Percentiles rank a stretch among this genome's conserved stretches.
These are phyloP conservation scores for Phytophthora hibernalis DNA, from an alignment of 352 stramenopile species.

Conservation along the genomic window DNA sequence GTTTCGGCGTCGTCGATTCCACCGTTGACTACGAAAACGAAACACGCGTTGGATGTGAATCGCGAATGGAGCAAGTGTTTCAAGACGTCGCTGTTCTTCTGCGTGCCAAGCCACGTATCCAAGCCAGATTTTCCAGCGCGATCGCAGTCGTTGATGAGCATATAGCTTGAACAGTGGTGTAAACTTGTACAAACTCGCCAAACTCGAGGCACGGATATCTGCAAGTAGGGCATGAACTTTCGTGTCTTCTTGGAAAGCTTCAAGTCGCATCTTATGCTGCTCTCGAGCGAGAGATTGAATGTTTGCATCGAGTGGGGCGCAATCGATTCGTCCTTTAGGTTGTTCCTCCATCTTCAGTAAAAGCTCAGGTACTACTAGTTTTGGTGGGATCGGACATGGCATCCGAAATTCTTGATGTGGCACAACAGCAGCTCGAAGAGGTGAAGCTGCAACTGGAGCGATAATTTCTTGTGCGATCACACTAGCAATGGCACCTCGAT, in stretches of 20 bases:
- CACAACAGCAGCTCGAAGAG: slow-evolving; percentile 8
- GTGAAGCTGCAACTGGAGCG: slow-evolving; percentile 27
- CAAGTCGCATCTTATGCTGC: slow-evolving; percentile 33
- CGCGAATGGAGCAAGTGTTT: slow-evolving; percentile 50
- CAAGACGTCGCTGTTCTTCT: slow-evolving; percentile 45
- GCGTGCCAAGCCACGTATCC: slow-evolving; percentile 55
- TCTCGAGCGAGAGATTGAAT: slow-evolving; percentile 39
- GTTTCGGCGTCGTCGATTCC: slow-evolving; percentile 37
- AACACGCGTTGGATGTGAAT: slow-evolving; percentile 71
- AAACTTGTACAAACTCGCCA: slow-evolving; percentile 62
- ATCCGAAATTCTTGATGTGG: slow-evolving; percentile 25
- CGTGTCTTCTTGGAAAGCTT: slow-evolving; percentile 33
- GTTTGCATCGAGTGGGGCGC: slow-evolving; percentile 18
- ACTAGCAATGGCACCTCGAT: slow-evolving; percentile 45
- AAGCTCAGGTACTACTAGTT: slow-evolving; percentile 9
- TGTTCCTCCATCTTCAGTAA: slow-evolving; percentile 26
- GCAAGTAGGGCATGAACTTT: slow-evolving; percentile 51
- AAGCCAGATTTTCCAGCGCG: slow-evolving; percentile 47
- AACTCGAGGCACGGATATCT: slow-evolving; percentile 43
- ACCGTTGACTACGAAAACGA: slow-evolving; percentile 49
- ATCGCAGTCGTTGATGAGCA: slow-evolving; percentile 44
- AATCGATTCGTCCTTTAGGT: slow-evolving; percentile 28
- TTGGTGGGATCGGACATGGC: slow-evolving; percentile 22
- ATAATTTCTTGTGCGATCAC: slow-evolving; percentile 62
- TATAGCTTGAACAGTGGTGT: slow-evolving; percentile 71